phyloP scores from a whole-genome alignment of 2,329 filamentous ascomycete genomes.

The Arthrobotrys sinensis region DNA sequence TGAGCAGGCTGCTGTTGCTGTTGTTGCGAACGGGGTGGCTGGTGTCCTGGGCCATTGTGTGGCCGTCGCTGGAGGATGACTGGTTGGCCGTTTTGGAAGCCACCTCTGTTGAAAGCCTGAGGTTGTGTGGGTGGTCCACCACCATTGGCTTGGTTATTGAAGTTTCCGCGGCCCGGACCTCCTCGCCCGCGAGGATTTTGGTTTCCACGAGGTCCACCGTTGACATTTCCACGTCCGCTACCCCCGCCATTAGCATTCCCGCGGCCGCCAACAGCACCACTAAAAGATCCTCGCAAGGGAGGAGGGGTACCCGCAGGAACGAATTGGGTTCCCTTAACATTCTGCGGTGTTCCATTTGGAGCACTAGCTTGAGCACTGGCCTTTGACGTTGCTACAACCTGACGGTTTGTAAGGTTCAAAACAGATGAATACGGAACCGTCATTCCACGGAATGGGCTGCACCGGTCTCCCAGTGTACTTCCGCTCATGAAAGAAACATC shows the following conservation, averaged over 20 bases:
- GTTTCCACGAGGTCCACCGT: constrained; percentile 38
- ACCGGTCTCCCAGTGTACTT: constrained; percentile 89
- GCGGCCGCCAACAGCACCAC: constrained; percentile 72
- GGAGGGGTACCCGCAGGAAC: constrained; percentile 73
- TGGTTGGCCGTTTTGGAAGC: constrained; percentile 43
- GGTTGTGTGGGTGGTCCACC: constrained; percentile 34
- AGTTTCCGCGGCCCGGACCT: constrained; percentile 67
- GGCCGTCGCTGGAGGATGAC: constrained; percentile 55
- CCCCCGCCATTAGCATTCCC: constrained; percentile 42
- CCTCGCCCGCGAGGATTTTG: constrained; percentile 66
- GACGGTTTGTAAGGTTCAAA: constrained; percentile 85
- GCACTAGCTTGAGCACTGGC: constrained; percentile 73
- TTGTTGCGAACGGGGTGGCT: constrained; percentile 33
- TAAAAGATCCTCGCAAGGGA: constrained; percentile 74
- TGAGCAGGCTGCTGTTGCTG: constrained; percentile 39
- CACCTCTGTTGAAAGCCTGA: constrained; percentile 41
- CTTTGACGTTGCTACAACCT: constrained; percentile 79
- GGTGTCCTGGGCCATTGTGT: constrained; percentile 45
- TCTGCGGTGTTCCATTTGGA: constrained; percentile 68
- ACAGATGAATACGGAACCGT: constrained; percentile 91
- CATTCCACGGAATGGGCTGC: constrained; percentile 92
- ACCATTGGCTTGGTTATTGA: constrained; percentile 19
- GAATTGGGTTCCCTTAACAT: constrained; percentile 75
- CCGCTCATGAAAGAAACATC: constrained; percentile 98
- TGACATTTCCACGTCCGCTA: constrained; percentile 45